Evolutionary conservation across 2,329 filamentous ascomycete species (phyloP), one percentile per base, ranked within the genome.

Genomic region (Aspergillus carbonarius): DNA sequence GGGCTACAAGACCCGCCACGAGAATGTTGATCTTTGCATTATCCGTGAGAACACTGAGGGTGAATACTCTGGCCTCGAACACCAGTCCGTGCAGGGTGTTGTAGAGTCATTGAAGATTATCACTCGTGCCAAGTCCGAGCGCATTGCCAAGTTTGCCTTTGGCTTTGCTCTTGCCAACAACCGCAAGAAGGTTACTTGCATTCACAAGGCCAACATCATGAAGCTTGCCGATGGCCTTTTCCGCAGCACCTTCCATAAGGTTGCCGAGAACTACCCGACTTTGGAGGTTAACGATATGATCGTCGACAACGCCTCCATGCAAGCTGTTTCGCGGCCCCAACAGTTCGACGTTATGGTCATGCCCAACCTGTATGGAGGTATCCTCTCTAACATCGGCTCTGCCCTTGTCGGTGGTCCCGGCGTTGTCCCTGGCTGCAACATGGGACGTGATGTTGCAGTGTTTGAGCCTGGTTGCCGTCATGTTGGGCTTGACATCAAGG

Each of bases 161-260:
- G 89, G 90, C 76, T 99, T 99, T 74, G 95, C 95, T 60, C 89
- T 98, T 59, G 95, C 95, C 80, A 99, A 99, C 86, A 93, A 96
- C 86, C 88, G 95, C 77, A 93, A 96, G 85, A 98, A 98, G 90
- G 92, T 99, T 59, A 98, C 95, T 68, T 97, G 93, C 83, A 98
- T 99, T 76, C 95, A 99, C 89, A 99, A 99, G 87, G 95, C 95
- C 81, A 99, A 99, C 86, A 99, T 99, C 83, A 99, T 99, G 95
- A 99, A 99, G 87, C 86, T 99, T 60, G 93, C 93, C 77, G 95
- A 99, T 71, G 95, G 95, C 80, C 90, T 99, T 58, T 99, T 99
- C 91, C 90, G 95, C 78, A 93, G 88, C 82, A 98, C 95, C 69
- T 96, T 98, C 85, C 92, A 96, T 83, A 85, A 88, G 73, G 88